phyloP scores from a whole-genome alignment of 2,329 filamentous ascomycete species.

The Pseudopyricularia javanii region DNA sequence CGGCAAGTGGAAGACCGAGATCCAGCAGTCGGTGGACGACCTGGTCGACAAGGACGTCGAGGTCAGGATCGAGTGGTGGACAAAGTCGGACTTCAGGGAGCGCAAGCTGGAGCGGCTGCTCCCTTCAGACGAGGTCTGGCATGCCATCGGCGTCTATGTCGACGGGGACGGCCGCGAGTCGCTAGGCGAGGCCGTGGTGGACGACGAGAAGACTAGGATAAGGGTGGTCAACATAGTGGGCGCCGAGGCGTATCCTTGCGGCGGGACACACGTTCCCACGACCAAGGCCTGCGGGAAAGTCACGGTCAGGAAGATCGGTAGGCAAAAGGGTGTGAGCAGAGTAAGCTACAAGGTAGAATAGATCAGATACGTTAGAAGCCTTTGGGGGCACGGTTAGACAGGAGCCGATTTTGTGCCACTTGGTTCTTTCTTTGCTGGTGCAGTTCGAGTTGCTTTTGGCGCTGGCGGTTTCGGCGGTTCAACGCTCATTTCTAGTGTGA shows the following conservation, averaged over 20 bases:
- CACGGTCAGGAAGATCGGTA: conserved; percentile 53
- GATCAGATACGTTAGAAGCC: not conserved
- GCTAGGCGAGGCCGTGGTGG: conserved; percentile 23
- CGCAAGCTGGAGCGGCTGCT: conserved; percentile 42
- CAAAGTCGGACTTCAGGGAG: conserved; percentile 45
- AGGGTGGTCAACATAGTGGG: conserved; percentile 59
- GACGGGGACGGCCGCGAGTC: conserved; percentile 26
- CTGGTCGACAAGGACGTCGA: conserved; percentile 42
- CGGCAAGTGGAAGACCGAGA: conserved; percentile 45
- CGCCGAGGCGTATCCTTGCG: conserved; percentile 60
- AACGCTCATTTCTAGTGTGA: conserved; percentile 23
- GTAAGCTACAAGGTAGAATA: conserved; percentile 20
- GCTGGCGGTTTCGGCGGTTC: conserved; percentile 7
- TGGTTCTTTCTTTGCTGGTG: not conserved
- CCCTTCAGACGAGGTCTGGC: conserved; percentile 15
- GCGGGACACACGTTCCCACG: conserved; percentile 57
- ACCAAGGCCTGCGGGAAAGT: conserved; percentile 48
- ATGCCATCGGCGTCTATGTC: not conserved
- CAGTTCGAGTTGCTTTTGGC: conserved; percentile 1
- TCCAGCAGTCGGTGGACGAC: conserved; percentile 50
- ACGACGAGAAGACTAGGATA: conserved; percentile 26
- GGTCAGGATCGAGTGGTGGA: conserved; percentile 56
- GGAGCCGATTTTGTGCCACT: not conserved
- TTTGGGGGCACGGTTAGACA: not conserved
- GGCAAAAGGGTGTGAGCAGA: conserved; percentile 50